Percentiles rank a stretch among this genome's conserved stretches.
Evolutionary conservation across 1,139 yeast genomes (phyloP).

Genomic region (Hyphopichia burtonii): DNA sequence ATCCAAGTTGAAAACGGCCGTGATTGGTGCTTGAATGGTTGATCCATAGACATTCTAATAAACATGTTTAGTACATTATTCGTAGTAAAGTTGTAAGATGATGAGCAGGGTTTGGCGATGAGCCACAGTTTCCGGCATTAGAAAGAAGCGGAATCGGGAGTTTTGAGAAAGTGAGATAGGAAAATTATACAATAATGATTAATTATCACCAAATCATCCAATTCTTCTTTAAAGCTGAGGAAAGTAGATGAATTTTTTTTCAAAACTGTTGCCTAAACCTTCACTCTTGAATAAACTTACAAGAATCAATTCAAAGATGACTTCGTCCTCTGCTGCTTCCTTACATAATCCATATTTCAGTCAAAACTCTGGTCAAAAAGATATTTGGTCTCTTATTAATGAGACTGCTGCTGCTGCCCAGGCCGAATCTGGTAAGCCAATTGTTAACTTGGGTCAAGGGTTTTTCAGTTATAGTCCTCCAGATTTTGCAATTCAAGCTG

Average conservation of each 20-base stretch:
- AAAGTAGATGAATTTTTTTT: too few species aligned
- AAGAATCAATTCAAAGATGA: not conserved
- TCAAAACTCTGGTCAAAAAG: conserved; percentile 61
- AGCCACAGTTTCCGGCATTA: not conserved
- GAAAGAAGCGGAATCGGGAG: too few species aligned
- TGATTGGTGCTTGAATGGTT: conserved; percentile 52
- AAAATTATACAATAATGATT: not conserved
- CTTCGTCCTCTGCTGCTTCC: conserved; percentile 8
- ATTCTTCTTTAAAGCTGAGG: too few species aligned
- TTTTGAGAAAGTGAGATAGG: too few species aligned
- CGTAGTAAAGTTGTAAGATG: too few species aligned
- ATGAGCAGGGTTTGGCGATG: too few species aligned
- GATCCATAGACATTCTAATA: not conserved
- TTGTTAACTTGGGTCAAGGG: conserved; percentile 92
- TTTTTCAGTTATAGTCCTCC: conserved; percentile 96
- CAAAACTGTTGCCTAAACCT: not conserved
- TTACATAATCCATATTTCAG: conserved; percentile 63
- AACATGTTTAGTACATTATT: too few species aligned
- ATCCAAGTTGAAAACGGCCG: conserved; percentile 65
- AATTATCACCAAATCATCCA: not conserved
- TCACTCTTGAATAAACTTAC: not conserved
- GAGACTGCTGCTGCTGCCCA: conserved; percentile 90
- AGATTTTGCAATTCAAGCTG: conserved; percentile 79
- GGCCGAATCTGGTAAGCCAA: conserved; percentile 61
- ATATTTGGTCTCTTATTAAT: conserved; percentile 91